Percentiles rank a stretch among this genome's conserved stretches.
phyloP scores from a whole-genome alignment of 345 rosid species.

The Carallia pectinifolia region DNA sequence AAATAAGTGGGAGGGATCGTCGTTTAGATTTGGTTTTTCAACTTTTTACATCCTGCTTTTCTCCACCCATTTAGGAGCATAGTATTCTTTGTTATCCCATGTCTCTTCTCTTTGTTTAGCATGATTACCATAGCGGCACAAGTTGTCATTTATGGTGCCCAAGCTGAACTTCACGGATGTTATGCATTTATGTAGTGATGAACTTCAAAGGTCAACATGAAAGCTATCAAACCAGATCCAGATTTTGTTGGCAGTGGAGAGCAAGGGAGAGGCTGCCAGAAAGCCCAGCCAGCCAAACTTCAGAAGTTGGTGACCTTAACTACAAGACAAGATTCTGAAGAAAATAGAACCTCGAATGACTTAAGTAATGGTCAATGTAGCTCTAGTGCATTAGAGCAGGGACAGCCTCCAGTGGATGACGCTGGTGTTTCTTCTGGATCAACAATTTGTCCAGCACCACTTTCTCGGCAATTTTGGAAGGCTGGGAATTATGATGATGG shows the following conservation, averaged over 20 bases:
- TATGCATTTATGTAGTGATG: conserved; percentile 9
- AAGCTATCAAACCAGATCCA: conserved; percentile 51
- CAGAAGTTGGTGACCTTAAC: conserved; percentile 23
- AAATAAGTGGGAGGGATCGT: too few relatives aligned
- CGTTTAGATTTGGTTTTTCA: too few relatives aligned
- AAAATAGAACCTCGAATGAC: conserved; percentile 50
- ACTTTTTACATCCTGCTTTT: too few relatives aligned
- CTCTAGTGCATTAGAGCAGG: conserved; percentile 67
- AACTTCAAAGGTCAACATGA: conserved; percentile 20
- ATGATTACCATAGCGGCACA: neutral
- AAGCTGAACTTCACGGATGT: neutral
- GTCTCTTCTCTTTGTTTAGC: neutral
- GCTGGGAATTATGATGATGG: conserved; percentile 66
- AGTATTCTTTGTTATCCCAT: too few relatives aligned
- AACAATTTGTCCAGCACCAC: conserved; percentile 57
- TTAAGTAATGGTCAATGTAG: conserved; percentile 48
- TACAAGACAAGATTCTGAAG: conserved; percentile 50
- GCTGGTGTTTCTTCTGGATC: conserved; percentile 61
- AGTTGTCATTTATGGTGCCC: neutral
- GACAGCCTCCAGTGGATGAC: conserved; percentile 64
- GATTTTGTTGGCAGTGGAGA: conserved; percentile 23
- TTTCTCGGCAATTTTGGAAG: conserved; percentile 94
- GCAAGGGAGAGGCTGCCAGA: conserved; percentile 11
- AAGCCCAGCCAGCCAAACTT: conserved; percentile 11
- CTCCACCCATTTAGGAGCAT: too few relatives aligned